Base-by-base conservation (phyloP, 768 basidiomycete genomes). In the Trametes coccinea region DNA sequence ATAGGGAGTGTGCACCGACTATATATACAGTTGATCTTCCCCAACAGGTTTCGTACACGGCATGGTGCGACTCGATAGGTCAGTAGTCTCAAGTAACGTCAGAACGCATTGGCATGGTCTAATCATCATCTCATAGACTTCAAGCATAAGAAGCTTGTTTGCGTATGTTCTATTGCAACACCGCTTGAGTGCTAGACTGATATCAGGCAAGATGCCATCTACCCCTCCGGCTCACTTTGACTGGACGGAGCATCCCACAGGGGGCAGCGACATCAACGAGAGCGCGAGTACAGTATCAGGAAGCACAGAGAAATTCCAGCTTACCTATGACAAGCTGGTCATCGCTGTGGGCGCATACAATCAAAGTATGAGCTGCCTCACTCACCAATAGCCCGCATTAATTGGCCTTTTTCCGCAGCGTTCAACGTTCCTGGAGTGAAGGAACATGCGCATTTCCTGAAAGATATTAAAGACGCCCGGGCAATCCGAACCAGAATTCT, bases 311-410 rank as follows among this genome's bases (percentile, higher is more conserved):
- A 73, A 79, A 7, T 93, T 90, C 71, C 77, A 80, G 8, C 51
- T 93, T 46, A 73, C 75, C 17, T 94, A 90, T 69, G 92, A 95
- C 73, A 92, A 90, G 70, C 80, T 95, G 11, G 84, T 95, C 56
- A 85, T 95, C 50, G 86, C 90, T 6, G 92, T 92, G 1, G 93
- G 93, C 2, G 89, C 90, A 48, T 94, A 94, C 74, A 85, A 83
- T 2, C 91, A 93, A 71, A 94, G 92, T 91, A 2, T 34, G 14
- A 22, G 22, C 22, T 22, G 34, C n/a, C n/a, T n/a, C n/a, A n/a
- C n/a, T n/a, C n/a, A n/a, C n/a, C n/a, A n/a, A n/a, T n/a, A n/a
- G n/a, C 22, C 22, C 22, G 1, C 22, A 22, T 22, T 22, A 22
- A 22, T 22, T 22, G 22, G 22, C 0, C 0, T 40, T 34, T 10